phyloP scores from a whole-genome alignment of 202 grass and related monocot genomes.

The Bolboschoenoplectus hybrid region DNA sequence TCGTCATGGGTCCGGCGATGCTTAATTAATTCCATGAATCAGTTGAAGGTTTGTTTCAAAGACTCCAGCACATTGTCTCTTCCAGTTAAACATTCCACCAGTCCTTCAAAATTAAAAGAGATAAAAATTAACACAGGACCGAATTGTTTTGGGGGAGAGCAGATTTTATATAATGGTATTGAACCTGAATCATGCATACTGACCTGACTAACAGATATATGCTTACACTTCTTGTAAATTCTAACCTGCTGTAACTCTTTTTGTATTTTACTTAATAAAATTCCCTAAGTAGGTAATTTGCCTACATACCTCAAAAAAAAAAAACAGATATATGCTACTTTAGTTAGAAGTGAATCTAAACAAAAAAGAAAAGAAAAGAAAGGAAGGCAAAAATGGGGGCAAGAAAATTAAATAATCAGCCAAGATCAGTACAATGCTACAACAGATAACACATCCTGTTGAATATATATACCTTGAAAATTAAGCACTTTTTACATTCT shows the following conservation, averaged over 20 bases:
- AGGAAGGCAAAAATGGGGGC: not conserved
- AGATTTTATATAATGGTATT: not conserved
- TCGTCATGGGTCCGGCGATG: not conserved
- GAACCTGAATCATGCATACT: not conserved
- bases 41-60: slow-evolving; percentile 34
- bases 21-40: not conserved
- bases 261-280: too few relatives aligned
- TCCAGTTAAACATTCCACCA: slow-evolving; percentile 81
- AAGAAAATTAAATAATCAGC: not conserved
- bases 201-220: not conserved
- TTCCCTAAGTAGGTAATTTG: too few relatives aligned
- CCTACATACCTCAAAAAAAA: too few relatives aligned
- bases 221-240: not conserved
- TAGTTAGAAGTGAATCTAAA: too few relatives aligned
- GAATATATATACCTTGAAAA: slow-evolving; percentile 7
- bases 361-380: not conserved
- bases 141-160: not conserved
- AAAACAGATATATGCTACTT: too few relatives aligned
- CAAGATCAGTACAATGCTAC: not conserved
- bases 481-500: not conserved
- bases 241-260: too few relatives aligned
- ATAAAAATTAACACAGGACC: not conserved
- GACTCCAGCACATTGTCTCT: slow-evolving; percentile 60
- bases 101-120: slow-evolving; percentile 41
- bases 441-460: not conserved